Conservation (phyloP, 495 filamentous ascomycete species). For the Penicillium cosmopolitanum region DNA sequence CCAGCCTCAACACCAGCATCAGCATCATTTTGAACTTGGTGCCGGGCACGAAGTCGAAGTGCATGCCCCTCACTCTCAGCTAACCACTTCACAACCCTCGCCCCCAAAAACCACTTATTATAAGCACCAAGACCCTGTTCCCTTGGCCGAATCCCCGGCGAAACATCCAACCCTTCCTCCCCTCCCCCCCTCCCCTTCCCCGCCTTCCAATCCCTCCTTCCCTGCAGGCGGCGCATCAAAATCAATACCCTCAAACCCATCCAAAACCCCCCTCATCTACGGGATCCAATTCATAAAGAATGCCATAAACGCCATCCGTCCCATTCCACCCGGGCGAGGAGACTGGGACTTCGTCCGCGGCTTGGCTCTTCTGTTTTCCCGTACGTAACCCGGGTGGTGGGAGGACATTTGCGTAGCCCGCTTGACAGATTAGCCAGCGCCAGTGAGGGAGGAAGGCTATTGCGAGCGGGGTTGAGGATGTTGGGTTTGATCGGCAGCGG, state of each 20-base stretch:
- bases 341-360: constrained; percentile 21
- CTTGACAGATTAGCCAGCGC: constrained; percentile 67
- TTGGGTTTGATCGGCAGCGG: constrained; percentile 59
- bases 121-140: constrained; percentile 43
- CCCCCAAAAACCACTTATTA: constrained; percentile 46
- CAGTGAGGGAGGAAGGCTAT: constrained; percentile 54
- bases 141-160: constrained; percentile 30
- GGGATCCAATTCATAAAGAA: constrained; percentile 59
- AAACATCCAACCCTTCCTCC: constrained; percentile 29
- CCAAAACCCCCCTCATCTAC: constrained; percentile 41
- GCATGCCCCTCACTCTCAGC: constrained; percentile 20
- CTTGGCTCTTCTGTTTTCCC: constrained; percentile 23
- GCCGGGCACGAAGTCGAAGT: too few species aligned
- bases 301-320: constrained; percentile 55
- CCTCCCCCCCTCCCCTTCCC: constrained; percentile 21
- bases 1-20: neutral
- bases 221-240: constrained; percentile 15
- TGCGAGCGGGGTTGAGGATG: constrained; percentile 52
- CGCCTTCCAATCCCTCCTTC: constrained; percentile 22
- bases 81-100: constrained; percentile 39
- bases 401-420: constrained; percentile 73
- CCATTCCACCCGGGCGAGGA: constrained; percentile 13
- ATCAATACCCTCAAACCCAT: constrained; percentile 49
- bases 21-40: too few species aligned
- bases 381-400: constrained; percentile 35